These are phyloP conservation scores for Bimuria novae-zelandiae DNA, from an alignment of 2,329 filamentous ascomycete genomes.

Conservation along the genomic window DNA sequence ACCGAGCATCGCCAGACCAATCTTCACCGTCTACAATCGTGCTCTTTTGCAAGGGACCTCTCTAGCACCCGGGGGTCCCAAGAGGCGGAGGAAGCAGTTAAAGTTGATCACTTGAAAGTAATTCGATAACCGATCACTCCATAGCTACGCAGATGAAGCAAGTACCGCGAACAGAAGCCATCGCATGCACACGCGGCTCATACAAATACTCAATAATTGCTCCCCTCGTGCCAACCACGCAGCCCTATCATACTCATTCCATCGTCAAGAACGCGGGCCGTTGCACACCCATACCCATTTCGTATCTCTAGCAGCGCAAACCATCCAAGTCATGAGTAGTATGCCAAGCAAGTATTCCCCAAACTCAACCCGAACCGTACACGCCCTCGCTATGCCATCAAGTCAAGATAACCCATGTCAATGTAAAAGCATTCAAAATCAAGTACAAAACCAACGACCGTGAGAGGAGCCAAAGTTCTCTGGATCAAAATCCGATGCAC, in stretches of 20 bases:
- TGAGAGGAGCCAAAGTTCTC: slow-evolving; percentile 5
- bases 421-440: slow-evolving; percentile 3
- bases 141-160: no score
- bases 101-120: no score
- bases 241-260: neutral
- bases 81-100: no score
- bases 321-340: neutral
- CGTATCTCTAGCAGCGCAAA: neutral
- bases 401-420: neutral
- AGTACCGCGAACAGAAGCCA: no score
- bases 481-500: neutral
- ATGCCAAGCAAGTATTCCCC: neutral
- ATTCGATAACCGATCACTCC: no score
- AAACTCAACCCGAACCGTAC: neutral
- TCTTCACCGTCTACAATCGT: no score
- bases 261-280: neutral
- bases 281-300: neutral
- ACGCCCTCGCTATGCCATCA: slow-evolving; percentile 7
- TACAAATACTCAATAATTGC: no score
- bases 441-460: neutral
- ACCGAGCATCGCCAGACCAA: no score
- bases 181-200: no score
- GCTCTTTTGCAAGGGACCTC: no score
- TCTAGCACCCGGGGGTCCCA: no score
- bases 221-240: no score